Evolutionary conservation across 306 rosid genomes (phyloP), one percentile per base, ranked within the genome.

Genomic region (Quercus variabilis): DNA sequence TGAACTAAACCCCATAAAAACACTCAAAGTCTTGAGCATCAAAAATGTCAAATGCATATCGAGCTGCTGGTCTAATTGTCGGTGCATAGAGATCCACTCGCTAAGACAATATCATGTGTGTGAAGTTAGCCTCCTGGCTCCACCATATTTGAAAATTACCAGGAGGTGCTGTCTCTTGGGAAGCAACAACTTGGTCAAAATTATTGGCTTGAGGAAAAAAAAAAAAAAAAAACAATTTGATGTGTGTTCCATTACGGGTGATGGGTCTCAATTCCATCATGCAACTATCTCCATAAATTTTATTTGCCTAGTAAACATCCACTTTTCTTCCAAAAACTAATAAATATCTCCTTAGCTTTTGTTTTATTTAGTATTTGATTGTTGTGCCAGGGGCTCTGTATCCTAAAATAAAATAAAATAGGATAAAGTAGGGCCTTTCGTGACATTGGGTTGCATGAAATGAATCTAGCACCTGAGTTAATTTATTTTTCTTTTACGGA

Each of bases 301-400:
- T 64, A 26, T 11, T 64, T 76, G 57, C 57, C 31, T 13, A 21
- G 43, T 67, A 33, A 67, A 33, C 52, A 33, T 31, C 72, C 72
- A 64, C 20, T 25, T 13, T 6, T 64, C 43, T 26, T 63, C 11
- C 5, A 30, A 26, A 64, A 14, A 6, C 41, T 64, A 28, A 64
- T 26, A 17, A 35, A 3, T 9, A 52, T 13, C 5, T 56, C 69
- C 55, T 74, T 25, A 19, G 15, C 56, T 75, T 75, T 69, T 59
- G 69, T 57, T 15, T 76, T 41, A 28, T 3, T 52, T 55, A 21
- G n/a, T 31, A 35, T 19, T 51, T 11, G 56, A 60, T 26, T 4
- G 75, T 33, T 25, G 30, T 70, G 84, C 79, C 79, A 80, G 68
- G 87, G 77, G 84, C 71, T 74, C 79, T 83, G 86, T 52, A 83